Conservation (phyloP, 306 rosid genomes). For the Nissolia schottii region DNA sequence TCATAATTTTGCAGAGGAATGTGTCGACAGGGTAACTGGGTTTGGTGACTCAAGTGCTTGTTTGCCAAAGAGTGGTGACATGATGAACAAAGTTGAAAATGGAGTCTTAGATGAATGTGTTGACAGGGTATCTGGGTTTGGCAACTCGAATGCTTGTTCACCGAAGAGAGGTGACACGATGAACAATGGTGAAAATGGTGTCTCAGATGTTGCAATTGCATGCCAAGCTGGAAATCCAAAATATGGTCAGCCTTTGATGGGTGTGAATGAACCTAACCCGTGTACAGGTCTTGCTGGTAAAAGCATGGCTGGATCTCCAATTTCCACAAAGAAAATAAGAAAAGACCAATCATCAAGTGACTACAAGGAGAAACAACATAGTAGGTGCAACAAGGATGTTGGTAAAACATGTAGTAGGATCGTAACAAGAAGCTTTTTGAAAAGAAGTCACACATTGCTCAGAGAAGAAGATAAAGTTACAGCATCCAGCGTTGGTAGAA, state of each 20-base stretch:
- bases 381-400: not conserved
- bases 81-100: no score
- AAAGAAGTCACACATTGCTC: not conserved
- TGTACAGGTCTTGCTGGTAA: not conserved
- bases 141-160: constrained; percentile 16
- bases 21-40: constrained; percentile 5
- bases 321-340: not conserved
- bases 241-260: not conserved
- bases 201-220: constrained; percentile 1
- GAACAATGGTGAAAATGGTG: constrained; percentile 10
- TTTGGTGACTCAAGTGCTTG: constrained; percentile 28
- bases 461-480: not conserved
- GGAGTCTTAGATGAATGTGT: no score
- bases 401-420: not conserved
- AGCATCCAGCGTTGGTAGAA: not conserved
- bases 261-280: not conserved
- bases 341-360: not conserved
- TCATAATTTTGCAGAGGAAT: constrained; percentile 7
- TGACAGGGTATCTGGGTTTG: no score
- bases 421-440: constrained; percentile 29
- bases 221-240: not conserved
- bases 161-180: not conserved
- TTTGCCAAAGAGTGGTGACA: no score
- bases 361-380: not conserved
- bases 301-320: not conserved